A percentile compares a stretch with the other conserved stretches of the same genome.
These are phyloP conservation scores for Rhododendron williamsianum DNA, from an alignment of 148 eudicot species.

Conservation along the genomic window DNA sequence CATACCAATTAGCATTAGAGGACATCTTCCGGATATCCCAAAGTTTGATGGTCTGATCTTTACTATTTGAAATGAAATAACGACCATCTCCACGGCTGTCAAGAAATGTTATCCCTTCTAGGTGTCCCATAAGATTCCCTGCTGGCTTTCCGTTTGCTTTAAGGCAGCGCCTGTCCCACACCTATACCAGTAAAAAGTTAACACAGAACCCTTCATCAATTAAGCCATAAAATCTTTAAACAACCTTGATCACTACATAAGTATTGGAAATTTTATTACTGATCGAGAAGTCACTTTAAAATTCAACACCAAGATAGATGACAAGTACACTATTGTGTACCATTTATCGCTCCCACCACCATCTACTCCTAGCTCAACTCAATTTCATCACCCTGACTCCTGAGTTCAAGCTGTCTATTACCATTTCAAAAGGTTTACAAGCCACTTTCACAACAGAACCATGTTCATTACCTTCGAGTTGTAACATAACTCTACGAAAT, in stretches of 20 bases:
- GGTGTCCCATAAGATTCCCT: conserved; percentile 74
- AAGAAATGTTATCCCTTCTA: conserved; percentile 84
- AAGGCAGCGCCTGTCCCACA: conserved; percentile 95
- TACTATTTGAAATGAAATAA: conserved; percentile 85
- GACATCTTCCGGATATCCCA: conserved; percentile 97
- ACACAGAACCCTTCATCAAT: neutral
- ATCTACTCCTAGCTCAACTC: neutral
- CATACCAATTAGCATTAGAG: conserved; percentile 47
- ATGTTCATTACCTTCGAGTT: neutral
- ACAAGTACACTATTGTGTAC: neutral
- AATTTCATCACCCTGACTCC: neutral
- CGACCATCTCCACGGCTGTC: conserved; percentile 96
- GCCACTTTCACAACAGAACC: neutral
- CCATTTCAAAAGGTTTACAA: neutral
- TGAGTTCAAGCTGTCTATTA: neutral
- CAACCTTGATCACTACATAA: neutral
- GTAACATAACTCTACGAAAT: neutral
- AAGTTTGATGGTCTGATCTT: conserved; percentile 80
- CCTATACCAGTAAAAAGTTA: conserved; percentile 30
- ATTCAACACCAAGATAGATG: neutral
- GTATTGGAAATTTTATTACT: neutral
- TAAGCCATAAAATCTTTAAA: neutral
- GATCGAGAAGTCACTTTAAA: neutral
- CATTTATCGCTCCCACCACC: neutral
- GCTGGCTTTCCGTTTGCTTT: conserved; percentile 45